Evolutionary conservation across 2,329 filamentous ascomycete genomes (phyloP).

Genomic region (Coleophoma crateriformis): DNA sequence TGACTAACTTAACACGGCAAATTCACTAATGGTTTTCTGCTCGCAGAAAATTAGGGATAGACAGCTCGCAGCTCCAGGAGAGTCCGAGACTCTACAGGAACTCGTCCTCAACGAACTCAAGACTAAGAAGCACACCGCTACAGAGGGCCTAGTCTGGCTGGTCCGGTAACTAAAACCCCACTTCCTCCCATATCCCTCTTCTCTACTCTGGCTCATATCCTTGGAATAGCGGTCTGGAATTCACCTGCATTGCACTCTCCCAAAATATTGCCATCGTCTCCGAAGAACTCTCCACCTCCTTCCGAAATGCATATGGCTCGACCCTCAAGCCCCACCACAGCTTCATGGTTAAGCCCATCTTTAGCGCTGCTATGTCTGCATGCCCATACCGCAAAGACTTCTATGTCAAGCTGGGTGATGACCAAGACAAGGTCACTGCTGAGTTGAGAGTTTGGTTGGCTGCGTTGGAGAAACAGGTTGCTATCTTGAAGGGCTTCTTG

Average conservation of each 20-base stretch:
- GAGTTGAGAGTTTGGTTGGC: constrained; percentile 68
- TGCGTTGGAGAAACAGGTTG: constrained; percentile 72
- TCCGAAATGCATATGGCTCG: constrained; percentile 75
- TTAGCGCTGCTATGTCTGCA: constrained; percentile 87
- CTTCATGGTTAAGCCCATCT: constrained; percentile 86
- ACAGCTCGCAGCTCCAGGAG: constrained; percentile 68
- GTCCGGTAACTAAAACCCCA: constrained; percentile 53
- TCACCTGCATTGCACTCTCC: constrained; percentile 80
- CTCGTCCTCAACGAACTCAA: constrained; percentile 85
- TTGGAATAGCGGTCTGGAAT: constrained; percentile 73
- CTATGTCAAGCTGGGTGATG: constrained; percentile 76
- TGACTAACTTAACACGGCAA: background rate
- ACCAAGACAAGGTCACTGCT: constrained; percentile 54
- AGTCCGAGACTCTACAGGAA: constrained; percentile 80
- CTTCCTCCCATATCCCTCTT: background rate
- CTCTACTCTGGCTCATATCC: background rate
- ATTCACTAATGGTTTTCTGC: constrained; percentile 2
- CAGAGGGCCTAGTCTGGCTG: constrained; percentile 89
- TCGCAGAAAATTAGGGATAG: constrained; percentile 81
- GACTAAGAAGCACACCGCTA: constrained; percentile 80
- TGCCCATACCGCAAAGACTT: constrained; percentile 93
- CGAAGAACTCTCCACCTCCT: constrained; percentile 80
- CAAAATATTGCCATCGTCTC: constrained; percentile 63
- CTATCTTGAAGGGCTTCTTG: constrained; percentile 66
- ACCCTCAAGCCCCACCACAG: constrained; percentile 91